A percentile compares a stretch with the other conserved stretches of the same genome.
Conservation (phyloP, 208 protist genomes). For the Leishmania martiniquensis region DNA sequence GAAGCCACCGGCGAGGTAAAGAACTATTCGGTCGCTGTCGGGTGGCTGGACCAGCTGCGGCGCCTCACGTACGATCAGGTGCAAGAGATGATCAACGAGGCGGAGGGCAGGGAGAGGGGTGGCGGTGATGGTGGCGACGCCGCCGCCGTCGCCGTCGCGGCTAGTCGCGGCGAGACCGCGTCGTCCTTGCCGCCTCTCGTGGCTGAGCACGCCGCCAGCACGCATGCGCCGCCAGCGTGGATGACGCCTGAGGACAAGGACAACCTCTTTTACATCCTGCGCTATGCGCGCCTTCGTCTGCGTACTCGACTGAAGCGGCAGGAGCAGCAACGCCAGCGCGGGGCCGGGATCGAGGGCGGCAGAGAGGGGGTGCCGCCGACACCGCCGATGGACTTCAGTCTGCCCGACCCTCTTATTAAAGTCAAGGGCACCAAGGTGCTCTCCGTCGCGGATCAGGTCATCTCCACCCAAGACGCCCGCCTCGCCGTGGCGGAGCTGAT, state of each 20-base stretch:
- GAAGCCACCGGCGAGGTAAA: slow-evolving; percentile 66
- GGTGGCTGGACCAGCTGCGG: slow-evolving; percentile 75
- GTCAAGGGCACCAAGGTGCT: slow-evolving; percentile 60
- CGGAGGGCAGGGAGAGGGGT: not conserved
- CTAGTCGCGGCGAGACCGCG: not conserved
- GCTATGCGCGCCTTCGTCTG: slow-evolving; percentile 48
- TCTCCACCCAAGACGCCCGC: slow-evolving; percentile 81
- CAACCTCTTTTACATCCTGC: slow-evolving; percentile 60
- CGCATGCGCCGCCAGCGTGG: slow-evolving; percentile 50
- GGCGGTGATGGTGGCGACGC: not conserved
- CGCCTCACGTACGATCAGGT: slow-evolving; percentile 90
- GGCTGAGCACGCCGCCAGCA: not conserved
- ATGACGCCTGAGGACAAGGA: slow-evolving; percentile 46
- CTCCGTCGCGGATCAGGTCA: slow-evolving; percentile 72
- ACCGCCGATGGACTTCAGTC: slow-evolving; percentile 48
- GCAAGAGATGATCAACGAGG: slow-evolving; percentile 59
- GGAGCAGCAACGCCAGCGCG: not conserved
- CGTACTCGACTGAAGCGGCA: slow-evolving; percentile 40
- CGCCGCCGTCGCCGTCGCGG: not conserved
- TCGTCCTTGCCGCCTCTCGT: not conserved
- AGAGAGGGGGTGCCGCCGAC: not conserved
- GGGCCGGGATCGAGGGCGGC: not conserved
- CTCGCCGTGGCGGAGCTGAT: slow-evolving; percentile 90
- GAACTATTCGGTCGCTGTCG: slow-evolving; percentile 75
- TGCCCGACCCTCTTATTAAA: slow-evolving; percentile 81